A percentile compares a stretch with the other conserved stretches of the same genome.
phyloP scores from a whole-genome alignment of 2,329 filamentous ascomycete genomes.

The Fusarium albidum region DNA sequence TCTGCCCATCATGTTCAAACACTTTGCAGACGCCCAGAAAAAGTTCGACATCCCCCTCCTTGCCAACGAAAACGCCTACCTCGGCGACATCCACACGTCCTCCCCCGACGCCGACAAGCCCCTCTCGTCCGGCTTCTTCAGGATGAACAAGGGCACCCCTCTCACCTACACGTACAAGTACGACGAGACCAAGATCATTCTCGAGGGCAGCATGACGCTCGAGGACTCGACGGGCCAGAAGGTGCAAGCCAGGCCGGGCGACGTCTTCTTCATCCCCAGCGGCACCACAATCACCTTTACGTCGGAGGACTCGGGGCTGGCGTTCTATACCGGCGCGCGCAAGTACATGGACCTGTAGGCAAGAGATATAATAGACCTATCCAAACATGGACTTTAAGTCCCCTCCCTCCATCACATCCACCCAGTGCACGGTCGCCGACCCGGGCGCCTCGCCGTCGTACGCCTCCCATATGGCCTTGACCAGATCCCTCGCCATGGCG shows the following conservation, averaged over 20 bases:
- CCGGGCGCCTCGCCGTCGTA: constrained; percentile 49
- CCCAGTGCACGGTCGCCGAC: constrained; percentile 49
- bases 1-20: constrained; percentile 55
- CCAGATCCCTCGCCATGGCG: constrained; percentile 50
- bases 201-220: constrained; percentile 73
- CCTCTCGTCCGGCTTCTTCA: constrained; percentile 71
- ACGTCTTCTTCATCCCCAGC: constrained; percentile 75
- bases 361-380: constrained; percentile 6
- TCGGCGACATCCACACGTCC: constrained; percentile 68
- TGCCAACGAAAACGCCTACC: constrained; percentile 72
- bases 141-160: constrained; percentile 72
- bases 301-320: constrained; percentile 67
- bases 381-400: constrained; percentile 46
- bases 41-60: constrained; percentile 71
- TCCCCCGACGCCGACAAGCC: constrained; percentile 65
- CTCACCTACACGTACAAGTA: constrained; percentile 75
- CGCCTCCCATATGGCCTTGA: constrained; percentile 51
- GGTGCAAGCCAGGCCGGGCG: constrained; percentile 66
- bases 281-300: constrained; percentile 72
- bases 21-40: constrained; percentile 66
- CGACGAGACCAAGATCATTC: constrained; percentile 78
- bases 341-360: constrained; percentile 43
- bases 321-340: constrained; percentile 61
- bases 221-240: constrained; percentile 67
- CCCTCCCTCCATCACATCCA: constrained; percentile 52